A percentile compares a stretch with the other conserved stretches of the same genome.
These are phyloP conservation scores for Fragaria iinumae DNA, from an alignment of 306 rosid genomes.

Conservation along the genomic window DNA sequence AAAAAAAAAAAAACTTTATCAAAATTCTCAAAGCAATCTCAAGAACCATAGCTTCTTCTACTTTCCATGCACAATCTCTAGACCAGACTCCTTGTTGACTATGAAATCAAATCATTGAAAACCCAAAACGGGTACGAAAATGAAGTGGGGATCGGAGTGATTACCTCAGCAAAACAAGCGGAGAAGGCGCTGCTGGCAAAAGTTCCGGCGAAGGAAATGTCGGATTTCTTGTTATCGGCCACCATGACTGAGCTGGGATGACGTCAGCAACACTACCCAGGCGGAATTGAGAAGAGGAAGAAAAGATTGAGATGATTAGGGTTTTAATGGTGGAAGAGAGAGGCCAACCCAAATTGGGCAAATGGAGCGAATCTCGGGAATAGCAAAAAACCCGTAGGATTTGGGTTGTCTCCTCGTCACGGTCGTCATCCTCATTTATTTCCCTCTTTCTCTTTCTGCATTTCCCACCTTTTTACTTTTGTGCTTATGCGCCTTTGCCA, in stretches of 20 bases:
- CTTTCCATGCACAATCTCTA: too few relatives aligned
- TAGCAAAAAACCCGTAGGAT: neutral
- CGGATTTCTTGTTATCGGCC: constrained; percentile 55
- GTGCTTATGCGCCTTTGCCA: neutral
- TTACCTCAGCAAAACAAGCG: constrained; percentile 77
- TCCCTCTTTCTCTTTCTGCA: neutral
- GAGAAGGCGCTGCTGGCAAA: constrained; percentile 75
- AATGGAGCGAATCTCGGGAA: constrained; percentile 12
- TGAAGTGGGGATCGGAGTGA: neutral
- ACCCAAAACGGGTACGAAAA: neutral
- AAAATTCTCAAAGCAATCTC: neutral
- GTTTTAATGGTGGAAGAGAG: neutral
- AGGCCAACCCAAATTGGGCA: constrained; percentile 11
- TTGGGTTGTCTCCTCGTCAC: neutral
- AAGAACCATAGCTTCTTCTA: neutral
- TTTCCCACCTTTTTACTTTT: constrained; percentile 3
- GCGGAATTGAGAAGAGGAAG: neutral
- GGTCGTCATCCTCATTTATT: neutral
- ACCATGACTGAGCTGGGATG: constrained; percentile 43
- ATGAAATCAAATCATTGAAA: neutral
- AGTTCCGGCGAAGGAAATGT: constrained; percentile 65
- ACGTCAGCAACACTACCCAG: neutral
- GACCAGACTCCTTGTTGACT: neutral
- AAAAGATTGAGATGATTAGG: constrained; percentile 1
- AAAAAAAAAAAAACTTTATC: too few relatives aligned